These are phyloP conservation scores for Boletus tomentosulus DNA, from an alignment of 768 basidiomycete species.

Conservation along the genomic window DNA sequence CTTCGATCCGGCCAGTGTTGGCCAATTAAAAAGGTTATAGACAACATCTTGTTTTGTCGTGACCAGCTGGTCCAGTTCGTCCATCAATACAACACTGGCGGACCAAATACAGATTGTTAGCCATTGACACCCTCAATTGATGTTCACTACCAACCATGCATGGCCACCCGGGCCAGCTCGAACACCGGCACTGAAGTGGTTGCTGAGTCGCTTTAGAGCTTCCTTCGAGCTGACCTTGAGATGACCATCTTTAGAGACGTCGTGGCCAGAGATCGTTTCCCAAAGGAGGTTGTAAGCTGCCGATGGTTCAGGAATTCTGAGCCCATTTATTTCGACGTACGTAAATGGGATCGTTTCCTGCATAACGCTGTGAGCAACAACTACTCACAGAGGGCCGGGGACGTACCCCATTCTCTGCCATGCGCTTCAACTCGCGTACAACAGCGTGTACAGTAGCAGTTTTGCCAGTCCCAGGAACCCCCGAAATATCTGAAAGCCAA, in stretches of 20 bases:
- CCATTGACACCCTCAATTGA: neutral
- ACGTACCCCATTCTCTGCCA: conserved; percentile 77
- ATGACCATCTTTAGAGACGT: conserved; percentile 56
- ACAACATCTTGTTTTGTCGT: conserved; percentile 97
- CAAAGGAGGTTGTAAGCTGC: conserved; percentile 90
- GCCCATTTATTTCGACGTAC: conserved; percentile 96
- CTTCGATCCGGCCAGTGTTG: conserved; percentile 81
- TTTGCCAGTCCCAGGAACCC: conserved; percentile 98
- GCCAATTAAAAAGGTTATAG: conserved; percentile 99
- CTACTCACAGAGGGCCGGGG: neutral
- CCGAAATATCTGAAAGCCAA: conserved; percentile 75
- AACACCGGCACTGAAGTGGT: conserved; percentile 67
- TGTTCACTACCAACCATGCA: conserved; percentile 63
- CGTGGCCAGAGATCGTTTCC: conserved; percentile 86
- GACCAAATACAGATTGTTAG: conserved; percentile 4
- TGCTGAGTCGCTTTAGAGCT: conserved; percentile 72
- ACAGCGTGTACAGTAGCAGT: conserved; percentile 97
- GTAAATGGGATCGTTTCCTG: conserved; percentile 94
- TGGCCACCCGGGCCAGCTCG: conserved; percentile 73
- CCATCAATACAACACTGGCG: conserved; percentile 90
- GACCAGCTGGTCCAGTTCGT: conserved; percentile 95
- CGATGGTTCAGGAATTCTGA: conserved; percentile 88
- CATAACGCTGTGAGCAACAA: neutral
- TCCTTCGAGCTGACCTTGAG: conserved; percentile 73
- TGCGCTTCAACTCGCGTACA: conserved; percentile 81